These are phyloP conservation scores for Camellia oleifera DNA, from an alignment of 179 eudicot species.

Conservation along the genomic window DNA sequence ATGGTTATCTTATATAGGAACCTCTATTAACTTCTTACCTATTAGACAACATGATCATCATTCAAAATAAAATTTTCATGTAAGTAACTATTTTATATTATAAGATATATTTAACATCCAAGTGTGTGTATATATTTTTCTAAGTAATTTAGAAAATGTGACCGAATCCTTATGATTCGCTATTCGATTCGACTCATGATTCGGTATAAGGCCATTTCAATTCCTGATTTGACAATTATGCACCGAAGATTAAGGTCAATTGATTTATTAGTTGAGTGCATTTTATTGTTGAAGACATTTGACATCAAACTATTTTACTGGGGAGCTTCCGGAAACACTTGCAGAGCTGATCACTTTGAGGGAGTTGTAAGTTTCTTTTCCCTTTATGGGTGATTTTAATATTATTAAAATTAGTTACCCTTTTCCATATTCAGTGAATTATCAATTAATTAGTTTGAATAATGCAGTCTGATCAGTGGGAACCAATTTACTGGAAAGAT, in stretches of 20 bases:
- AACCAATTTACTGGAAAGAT: conserved; percentile 11
- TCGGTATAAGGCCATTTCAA: too few species aligned
- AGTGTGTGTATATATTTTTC: too few species aligned
- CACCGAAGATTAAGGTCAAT: background rate
- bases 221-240: too few species aligned
- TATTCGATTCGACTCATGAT: too few species aligned
- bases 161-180: too few species aligned
- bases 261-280: background rate
- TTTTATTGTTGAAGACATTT: conserved; percentile 26
- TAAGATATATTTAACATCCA: too few species aligned
- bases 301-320: conserved; percentile 37
- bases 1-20: too few species aligned
- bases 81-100: too few species aligned
- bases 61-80: too few species aligned
- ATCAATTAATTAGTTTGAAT: background rate
- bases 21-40: too few species aligned
- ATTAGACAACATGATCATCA: too few species aligned
- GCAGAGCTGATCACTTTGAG: conserved; percentile 29
- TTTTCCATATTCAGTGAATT: background rate
- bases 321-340: conserved; percentile 32
- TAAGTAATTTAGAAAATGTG: too few species aligned
- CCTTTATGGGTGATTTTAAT: background rate
- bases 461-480: conserved; percentile 32
- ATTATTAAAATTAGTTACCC: background rate
- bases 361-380: conserved; percentile 28